Evolutionary conservation across 1,284 basidiomycete species (phyloP).

Genomic region (Apiotrichum mycotoxinovorans): DNA sequence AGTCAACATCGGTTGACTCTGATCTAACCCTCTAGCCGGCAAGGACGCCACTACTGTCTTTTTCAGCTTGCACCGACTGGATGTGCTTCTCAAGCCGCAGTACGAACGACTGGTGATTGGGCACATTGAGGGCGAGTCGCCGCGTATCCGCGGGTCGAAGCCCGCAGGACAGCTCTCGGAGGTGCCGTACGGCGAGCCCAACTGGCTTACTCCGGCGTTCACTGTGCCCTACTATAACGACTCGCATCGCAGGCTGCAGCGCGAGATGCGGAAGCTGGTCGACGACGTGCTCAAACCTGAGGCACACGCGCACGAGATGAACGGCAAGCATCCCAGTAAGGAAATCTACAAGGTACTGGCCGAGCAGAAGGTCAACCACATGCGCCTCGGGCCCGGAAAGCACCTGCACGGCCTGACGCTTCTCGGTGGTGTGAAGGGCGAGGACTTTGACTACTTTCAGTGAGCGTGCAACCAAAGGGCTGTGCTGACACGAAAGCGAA

Average conservation of each 20-base stretch:
- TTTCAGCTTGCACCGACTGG: constrained; percentile 74
- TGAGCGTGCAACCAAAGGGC: constrained; percentile 6
- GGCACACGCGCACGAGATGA: constrained; percentile 64
- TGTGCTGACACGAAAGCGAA: constrained; percentile 45
- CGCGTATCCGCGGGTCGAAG: constrained; percentile 56
- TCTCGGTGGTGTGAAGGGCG: constrained; percentile 80
- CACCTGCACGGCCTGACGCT: constrained; percentile 78
- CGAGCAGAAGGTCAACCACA: constrained; percentile 73
- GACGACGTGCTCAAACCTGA: constrained; percentile 56
- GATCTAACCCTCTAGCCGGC: constrained; percentile 65
- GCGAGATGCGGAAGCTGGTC: constrained; percentile 54
- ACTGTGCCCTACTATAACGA: constrained; percentile 80
- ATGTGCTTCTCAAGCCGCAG: constrained; percentile 69
- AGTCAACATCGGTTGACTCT: constrained; percentile 30
- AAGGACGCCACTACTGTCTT: constrained; percentile 82
- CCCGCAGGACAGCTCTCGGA: constrained; percentile 57
- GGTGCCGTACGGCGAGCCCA: constrained; percentile 77
- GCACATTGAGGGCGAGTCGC: constrained; percentile 62
- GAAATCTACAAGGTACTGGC: constrained; percentile 48
- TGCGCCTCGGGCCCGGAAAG: constrained; percentile 75
- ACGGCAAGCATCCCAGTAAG: constrained; percentile 62
- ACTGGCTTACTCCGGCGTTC: constrained; percentile 76
- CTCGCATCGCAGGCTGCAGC: constrained; percentile 50
- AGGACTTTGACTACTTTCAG: constrained; percentile 76
- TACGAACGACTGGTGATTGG: constrained; percentile 69